phyloP scores from a whole-genome alignment of 352 stramenopile genomes.

The Pythium myriotylum region DNA sequence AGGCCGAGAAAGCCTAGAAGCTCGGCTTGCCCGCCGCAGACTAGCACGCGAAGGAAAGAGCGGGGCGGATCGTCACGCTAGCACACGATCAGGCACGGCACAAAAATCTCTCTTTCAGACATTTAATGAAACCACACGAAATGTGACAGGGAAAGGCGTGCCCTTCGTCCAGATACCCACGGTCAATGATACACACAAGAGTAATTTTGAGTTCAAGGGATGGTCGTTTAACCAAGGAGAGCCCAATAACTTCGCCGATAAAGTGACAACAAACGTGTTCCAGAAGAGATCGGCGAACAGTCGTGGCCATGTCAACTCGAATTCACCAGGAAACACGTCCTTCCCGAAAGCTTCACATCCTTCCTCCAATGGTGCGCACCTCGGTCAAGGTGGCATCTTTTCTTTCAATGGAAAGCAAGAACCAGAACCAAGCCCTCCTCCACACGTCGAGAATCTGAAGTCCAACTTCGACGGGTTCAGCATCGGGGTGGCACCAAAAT shows the following conservation, averaged over 20 bases:
- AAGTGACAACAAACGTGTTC: constrained; percentile 26
- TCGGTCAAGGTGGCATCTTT: constrained; percentile 13
- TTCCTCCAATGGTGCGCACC: not conserved
- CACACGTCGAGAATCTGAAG: constrained; percentile 30
- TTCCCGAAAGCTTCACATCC: not conserved
- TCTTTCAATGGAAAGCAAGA: constrained; percentile 2
- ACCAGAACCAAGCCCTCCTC: constrained; percentile 12
- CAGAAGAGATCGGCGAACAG: constrained; percentile 7
- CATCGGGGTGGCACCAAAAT: constrained; percentile 13
- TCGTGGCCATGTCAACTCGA: not conserved
- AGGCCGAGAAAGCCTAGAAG: constrained; percentile 15
- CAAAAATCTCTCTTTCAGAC: constrained; percentile 17
- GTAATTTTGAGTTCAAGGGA: no score
- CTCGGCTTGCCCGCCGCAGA: constrained; percentile 13
- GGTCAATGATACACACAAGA: not conserved
- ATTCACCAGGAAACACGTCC: not conserved
- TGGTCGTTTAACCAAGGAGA: constrained; percentile 2
- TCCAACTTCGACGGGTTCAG: constrained; percentile 34
- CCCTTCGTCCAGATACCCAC: no score
- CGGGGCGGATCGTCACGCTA: not conserved
- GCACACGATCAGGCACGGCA: constrained; percentile 1
- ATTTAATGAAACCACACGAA: not conserved
- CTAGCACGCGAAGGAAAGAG: constrained; percentile 20
- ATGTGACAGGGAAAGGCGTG: not conserved
- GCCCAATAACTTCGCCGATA: not conserved